Base-by-base conservation (phyloP, 345 rosid genomes). In the Corchorus olitorius region DNA sequence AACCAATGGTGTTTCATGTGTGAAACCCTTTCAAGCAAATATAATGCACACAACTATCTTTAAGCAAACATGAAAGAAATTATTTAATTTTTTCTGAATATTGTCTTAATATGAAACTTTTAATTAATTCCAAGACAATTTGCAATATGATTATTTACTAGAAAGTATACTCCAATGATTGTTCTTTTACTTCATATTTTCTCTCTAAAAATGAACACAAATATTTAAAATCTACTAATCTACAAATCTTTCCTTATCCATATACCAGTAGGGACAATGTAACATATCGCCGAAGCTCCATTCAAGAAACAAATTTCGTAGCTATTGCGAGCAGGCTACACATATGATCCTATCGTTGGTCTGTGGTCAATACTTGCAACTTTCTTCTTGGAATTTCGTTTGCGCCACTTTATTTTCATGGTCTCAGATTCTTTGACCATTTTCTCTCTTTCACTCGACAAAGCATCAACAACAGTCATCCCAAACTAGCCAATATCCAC, bases 261-360 rank as follows among this genome's bases (percentile, higher is more conserved):
- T 65, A 95, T 95, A 64, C 93, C 90, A 3, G 98, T 95, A 4
- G 98, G 97, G 65, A 94, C 96, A 34, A 98, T 98, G 54, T 94
- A 93, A 70, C 99, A 94, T 0, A 94, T 98, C 0, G 99, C 97
- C 0, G 99, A 82, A n/a, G 98, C 99, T 49, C 99, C 99, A 14
- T 88, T 92, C 82, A 96, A 79, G 84, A 83, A 87, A 1, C n/a
- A n/a, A n/a, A n/a, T n/a, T n/a, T 73, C 85, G 80, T 97, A 93
- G 17, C 87, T 91, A 59, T 92, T 92, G 12, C 98, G 87, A 63
- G 98, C 97, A 60, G 60, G 86, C 5, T 89, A 87, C 84, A 93
- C 92, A 74, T 93, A 91, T 0, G 97, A 89, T 48, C 93, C 97
- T 8, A 96, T 83, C 71, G 76, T 93, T 11, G 87, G 90, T 78